Evolutionary conservation across 495 filamentous ascomycete genomes (phyloP).

Genomic region (Friedmanniomyces simplex): DNA sequence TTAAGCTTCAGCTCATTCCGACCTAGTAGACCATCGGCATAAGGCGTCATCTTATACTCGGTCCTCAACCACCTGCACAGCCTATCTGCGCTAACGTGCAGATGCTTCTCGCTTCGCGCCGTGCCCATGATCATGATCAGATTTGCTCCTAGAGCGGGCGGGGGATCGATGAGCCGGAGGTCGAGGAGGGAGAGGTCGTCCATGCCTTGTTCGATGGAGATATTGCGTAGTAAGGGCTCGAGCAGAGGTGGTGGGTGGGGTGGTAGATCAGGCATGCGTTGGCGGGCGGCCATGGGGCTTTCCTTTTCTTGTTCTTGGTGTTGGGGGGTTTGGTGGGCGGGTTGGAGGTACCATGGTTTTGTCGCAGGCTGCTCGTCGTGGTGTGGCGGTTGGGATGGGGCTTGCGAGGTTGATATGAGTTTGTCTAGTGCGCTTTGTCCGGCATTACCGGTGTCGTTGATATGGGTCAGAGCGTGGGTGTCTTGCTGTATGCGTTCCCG

Average conservation of each 20-base stretch:
- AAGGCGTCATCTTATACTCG: slow-evolving; percentile 53
- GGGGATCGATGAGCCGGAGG: slow-evolving; percentile 71
- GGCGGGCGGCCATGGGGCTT: slow-evolving; percentile 45
- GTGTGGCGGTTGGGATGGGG: neutral
- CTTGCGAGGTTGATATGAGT: neutral
- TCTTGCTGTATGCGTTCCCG: slow-evolving; percentile 7
- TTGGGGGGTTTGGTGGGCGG: slow-evolving; percentile 41
- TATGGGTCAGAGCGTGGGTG: slow-evolving; percentile 4
- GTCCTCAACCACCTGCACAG: slow-evolving; percentile 75
- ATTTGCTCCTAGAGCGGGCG: slow-evolving; percentile 75
- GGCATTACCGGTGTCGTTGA: slow-evolving; percentile 1
- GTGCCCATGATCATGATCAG: slow-evolving; percentile 91
- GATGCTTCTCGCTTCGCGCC: slow-evolving; percentile 82
- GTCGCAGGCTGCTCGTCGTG: neutral
- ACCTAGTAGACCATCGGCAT: slow-evolving; percentile 80
- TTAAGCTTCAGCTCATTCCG: slow-evolving; percentile 86
- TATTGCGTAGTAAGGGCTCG: slow-evolving; percentile 59
- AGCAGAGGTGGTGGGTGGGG: slow-evolving; percentile 62
- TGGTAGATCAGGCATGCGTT: slow-evolving; percentile 68
- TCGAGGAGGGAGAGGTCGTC: slow-evolving; percentile 69
- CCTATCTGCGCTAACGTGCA: slow-evolving; percentile 84
- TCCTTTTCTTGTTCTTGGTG: slow-evolving; percentile 35
- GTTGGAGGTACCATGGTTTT: slow-evolving; percentile 81
- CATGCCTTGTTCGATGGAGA: slow-evolving; percentile 71
- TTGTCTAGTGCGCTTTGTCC: neutral